Conservation (phyloP, 257 asterid species). For the Paulownia fortunei region DNA sequence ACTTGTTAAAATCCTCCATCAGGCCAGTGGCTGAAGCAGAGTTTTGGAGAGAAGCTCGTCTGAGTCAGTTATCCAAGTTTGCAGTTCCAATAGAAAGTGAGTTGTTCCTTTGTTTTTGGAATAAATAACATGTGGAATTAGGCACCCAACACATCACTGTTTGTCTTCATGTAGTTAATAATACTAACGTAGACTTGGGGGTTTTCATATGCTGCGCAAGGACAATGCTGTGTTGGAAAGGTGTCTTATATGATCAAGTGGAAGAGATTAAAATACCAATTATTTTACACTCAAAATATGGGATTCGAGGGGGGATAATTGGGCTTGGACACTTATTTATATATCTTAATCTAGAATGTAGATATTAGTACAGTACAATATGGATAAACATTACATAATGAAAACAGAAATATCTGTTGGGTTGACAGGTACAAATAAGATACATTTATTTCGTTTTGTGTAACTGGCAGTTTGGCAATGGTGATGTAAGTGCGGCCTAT, state of each 20-base stretch:
- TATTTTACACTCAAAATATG: neutral
- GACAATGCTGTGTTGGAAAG: conserved; percentile 36
- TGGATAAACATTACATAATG: conserved; percentile 32
- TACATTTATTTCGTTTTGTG: neutral
- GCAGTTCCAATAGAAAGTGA: conserved; percentile 28
- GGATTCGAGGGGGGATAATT: conserved; percentile 16
- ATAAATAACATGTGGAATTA: conserved; percentile 32
- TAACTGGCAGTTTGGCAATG: conserved; percentile 19
- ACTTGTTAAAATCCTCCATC: conserved; percentile 50
- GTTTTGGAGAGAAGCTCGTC: conserved; percentile 27
- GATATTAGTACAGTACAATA: neutral
- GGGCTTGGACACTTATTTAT: neutral
- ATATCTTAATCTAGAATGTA: conserved; percentile 11
- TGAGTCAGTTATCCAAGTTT: conserved; percentile 31
- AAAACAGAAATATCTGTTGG: conserved; percentile 37
- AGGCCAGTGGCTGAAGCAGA: conserved; percentile 26
- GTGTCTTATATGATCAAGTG: conserved; percentile 15
- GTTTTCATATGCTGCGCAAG: neutral
- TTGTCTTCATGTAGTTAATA: conserved; percentile 32
- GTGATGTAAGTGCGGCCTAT: neutral
- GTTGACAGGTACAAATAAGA: conserved; percentile 33
- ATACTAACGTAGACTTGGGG: conserved; percentile 23
- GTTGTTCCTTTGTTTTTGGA: conserved; percentile 44
- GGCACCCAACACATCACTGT: conserved; percentile 23
- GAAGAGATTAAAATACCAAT: neutral